Base-by-base conservation (phyloP, 1,284 basidiomycete genomes). In the Trametes versicolor region DNA sequence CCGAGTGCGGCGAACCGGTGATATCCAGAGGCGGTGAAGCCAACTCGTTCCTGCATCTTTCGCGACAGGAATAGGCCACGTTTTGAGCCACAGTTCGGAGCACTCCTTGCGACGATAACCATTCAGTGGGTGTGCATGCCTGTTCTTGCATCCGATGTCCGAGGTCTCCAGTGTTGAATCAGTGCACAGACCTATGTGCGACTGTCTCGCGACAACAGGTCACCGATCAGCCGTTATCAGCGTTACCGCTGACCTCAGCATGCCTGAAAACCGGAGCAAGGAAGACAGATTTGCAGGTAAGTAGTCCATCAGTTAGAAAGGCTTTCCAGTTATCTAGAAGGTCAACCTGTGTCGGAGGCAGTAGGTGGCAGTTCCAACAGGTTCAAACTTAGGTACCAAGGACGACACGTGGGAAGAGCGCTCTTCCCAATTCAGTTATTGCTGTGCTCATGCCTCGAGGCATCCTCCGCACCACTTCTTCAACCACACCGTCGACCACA, bases 261-360 rank as follows among this genome's bases (percentile, higher is more conserved):
- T n/a, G 15, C 41, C 6, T n/a, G 41, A 19, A 43, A 17, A 19
- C 5, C 41, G 41, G 41, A 13, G 19, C 4, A 19, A 19, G 41
- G 8, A 4, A 43, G 41, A 43, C 19, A 43, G 41, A 43, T 43
- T 8, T 43, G 8, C 41, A n/a, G 13, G 41, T n/a, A 7, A 4
- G 41, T n/a, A 7, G 10, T 48, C 45, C 45, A 48, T 25, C 45
- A 48, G 1, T 10, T 25, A 21, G 21, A 25, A 27, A 27, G 15
- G 45, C 43, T 23, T 23, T 5, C 43, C 25, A 27, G 25, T 19
- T 32, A 32, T 32, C 13, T 50, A 15, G 49, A 32, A 32, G 49
- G 29, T 17, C 34, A 53, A 54, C 67, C 67, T 58, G 64, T 63
- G 64, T 57, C 25, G 13, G 48, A 64, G 67, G 67, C 64, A n/a